phyloP scores from a whole-genome alignment of 106 monocot species.

The Acanthochlamys bracteata region DNA sequence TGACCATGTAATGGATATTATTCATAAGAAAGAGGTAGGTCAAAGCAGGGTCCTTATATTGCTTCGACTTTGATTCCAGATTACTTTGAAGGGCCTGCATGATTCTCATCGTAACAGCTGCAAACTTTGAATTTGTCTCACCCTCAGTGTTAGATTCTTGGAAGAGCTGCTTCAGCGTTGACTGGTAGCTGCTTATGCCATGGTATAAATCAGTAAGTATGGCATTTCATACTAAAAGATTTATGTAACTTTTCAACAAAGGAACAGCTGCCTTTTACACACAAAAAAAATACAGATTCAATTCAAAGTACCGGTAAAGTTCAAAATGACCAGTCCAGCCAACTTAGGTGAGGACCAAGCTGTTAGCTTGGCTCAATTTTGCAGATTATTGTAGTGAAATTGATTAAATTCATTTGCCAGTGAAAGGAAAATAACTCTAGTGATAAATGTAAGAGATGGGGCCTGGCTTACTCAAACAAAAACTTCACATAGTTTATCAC shows the following conservation, averaged over 20 bases:
- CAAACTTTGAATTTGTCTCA: constrained; percentile 44
- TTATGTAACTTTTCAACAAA: no score
- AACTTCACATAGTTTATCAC: constrained; percentile 79
- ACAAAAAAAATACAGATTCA: no score
- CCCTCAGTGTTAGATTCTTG: constrained; percentile 48
- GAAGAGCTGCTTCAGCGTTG: constrained; percentile 75
- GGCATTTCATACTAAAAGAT: no score
- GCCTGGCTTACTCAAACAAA: constrained; percentile 37
- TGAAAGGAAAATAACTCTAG: background rate
- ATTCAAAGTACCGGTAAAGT: no score
- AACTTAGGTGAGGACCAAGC: no score
- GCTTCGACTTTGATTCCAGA: constrained; percentile 69
- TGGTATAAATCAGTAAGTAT: background rate
- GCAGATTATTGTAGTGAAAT: no score
- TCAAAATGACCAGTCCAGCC: no score
- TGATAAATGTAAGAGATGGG: background rate
- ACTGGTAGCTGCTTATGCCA: constrained; percentile 49
- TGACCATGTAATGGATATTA: constrained; percentile 74
- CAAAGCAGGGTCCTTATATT: constrained; percentile 73
- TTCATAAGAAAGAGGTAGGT: constrained; percentile 72
- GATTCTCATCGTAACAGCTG: constrained; percentile 56
- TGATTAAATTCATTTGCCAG: no score
- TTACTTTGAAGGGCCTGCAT: constrained; percentile 81
- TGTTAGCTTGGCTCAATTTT: no score
- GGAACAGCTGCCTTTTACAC: no score